A percentile compares a stretch with the other conserved stretches of the same genome.
Conservation (phyloP, 306 rosid genomes). For the Corylus heterophylla region DNA sequence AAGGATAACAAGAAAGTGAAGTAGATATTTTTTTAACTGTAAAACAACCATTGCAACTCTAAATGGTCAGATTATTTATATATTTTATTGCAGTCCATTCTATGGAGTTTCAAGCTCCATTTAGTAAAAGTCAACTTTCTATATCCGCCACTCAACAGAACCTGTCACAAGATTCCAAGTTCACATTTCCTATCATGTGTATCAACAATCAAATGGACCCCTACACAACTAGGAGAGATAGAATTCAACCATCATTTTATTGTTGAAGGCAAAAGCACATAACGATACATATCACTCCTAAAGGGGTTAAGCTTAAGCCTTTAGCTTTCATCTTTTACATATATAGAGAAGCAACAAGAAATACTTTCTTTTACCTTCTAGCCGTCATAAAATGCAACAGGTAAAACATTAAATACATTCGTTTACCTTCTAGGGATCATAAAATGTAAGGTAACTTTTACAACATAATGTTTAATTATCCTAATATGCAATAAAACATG, state of each 20-base stretch:
- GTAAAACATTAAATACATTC: not conserved
- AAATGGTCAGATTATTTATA: not conserved
- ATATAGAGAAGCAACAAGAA: not conserved
- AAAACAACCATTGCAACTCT: not conserved
- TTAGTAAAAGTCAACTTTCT: not conserved
- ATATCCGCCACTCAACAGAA: not conserved
- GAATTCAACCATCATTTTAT: not conserved
- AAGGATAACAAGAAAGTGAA: not conserved
- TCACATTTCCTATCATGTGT: not conserved
- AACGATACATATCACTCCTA: not conserved
- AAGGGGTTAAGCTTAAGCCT: not conserved
- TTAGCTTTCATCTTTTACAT: not conserved
- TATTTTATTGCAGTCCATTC: not conserved
- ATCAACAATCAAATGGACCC: not conserved
- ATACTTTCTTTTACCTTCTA: not conserved
- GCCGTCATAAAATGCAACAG: not conserved
- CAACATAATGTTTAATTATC: not conserved
- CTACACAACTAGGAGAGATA: not conserved
- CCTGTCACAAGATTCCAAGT: not conserved
- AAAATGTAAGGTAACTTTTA: not conserved
- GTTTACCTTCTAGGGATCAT: not conserved
- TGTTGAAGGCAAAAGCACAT: not conserved
- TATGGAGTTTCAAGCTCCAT: not conserved
- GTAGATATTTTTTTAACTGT: not conserved
- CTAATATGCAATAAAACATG: slow-evolving; percentile 9